Conservation (phyloP, 305 asterid genomes). For the Fraxinus paxiana region DNA sequence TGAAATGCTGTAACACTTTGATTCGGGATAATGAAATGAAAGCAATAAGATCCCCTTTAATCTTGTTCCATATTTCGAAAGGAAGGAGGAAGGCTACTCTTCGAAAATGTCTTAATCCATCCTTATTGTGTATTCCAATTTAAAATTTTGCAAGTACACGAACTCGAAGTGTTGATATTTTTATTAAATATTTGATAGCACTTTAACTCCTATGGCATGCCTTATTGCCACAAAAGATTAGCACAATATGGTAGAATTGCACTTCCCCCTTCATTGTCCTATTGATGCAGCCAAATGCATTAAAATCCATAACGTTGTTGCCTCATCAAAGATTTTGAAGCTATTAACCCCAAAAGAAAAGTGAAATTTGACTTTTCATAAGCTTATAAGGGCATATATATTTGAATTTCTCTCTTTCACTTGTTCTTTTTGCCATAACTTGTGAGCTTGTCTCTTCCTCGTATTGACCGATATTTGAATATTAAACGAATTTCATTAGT, state of each 20-base stretch:
- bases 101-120: no score
- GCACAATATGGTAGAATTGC: constrained; percentile 24
- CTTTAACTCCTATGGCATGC: neutral
- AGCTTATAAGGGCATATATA: constrained; percentile 20
- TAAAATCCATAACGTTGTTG: neutral
- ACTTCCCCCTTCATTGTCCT: neutral
- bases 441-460: neutral
- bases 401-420: neutral
- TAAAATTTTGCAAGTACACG: neutral
- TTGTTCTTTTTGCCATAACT: neutral
- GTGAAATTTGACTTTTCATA: constrained; percentile 31
- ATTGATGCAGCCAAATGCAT: neutral
- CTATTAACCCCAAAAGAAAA: neutral
- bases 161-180: neutral
- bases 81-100: neutral
- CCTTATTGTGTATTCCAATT: neutral
- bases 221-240: neutral
- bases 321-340: constrained; percentile 26
- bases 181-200: neutral
- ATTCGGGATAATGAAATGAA: neutral
- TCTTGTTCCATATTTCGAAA: neutral
- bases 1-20: neutral
- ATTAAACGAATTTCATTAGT: neutral
- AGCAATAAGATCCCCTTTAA: neutral
- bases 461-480: neutral